Conservation (phyloP, 306 rosid genomes). For the Cucumis hystrix region DNA sequence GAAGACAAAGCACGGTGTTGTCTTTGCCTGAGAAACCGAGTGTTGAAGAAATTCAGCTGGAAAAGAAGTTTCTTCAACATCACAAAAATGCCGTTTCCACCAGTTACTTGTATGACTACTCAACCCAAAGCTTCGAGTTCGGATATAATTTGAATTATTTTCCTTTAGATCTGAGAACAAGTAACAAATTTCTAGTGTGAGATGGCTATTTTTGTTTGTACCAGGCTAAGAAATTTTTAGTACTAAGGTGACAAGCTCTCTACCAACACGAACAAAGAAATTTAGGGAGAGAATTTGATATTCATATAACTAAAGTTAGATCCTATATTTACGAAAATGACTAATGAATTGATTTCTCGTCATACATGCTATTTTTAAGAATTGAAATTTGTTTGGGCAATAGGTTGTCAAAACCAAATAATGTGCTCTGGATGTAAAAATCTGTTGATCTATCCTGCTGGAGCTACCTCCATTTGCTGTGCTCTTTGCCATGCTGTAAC, state of each 20-base stretch:
- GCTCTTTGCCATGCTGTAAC: constrained; percentile 97
- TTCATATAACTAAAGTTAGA: not conserved
- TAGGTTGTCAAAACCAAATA: constrained; percentile 82
- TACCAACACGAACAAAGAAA: not conserved
- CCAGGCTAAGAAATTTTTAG: too few relatives aligned
- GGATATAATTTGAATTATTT: constrained; percentile 14
- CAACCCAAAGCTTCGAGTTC: constrained; percentile 9
- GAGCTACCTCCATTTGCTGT: constrained; percentile 96
- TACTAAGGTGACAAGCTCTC: not conserved
- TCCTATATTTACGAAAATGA: not conserved
- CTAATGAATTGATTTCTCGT: not conserved
- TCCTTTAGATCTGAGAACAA: constrained; percentile 7
- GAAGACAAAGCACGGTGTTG: not conserved
- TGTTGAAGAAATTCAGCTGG: constrained; percentile 11
- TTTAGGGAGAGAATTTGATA: not conserved
- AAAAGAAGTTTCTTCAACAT: constrained; percentile 6
- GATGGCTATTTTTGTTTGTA: too few relatives aligned
- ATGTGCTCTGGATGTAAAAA: constrained; percentile 93
- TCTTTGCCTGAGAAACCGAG: not conserved
- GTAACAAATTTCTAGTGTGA: not conserved
- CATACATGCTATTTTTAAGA: not conserved
- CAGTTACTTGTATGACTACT: constrained; percentile 75
- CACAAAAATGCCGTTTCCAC: constrained; percentile 84
- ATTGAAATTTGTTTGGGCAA: not conserved
- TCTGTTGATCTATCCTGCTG: constrained; percentile 73